phyloP scores from a whole-genome alignment of 495 filamentous ascomycete species.

The Penicillium nucicola region DNA sequence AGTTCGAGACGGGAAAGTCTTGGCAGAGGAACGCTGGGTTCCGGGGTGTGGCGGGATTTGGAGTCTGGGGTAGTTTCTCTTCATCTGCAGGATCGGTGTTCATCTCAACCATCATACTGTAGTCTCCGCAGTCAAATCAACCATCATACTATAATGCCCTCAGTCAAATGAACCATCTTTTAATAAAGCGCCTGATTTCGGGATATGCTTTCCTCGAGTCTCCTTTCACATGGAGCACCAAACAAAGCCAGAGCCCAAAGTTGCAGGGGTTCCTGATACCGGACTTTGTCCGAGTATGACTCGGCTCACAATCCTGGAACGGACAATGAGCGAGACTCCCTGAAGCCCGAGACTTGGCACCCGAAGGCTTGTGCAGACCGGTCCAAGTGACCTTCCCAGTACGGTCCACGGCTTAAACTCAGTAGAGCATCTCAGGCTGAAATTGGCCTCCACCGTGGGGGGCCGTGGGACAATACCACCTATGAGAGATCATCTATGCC shows the following conservation, averaged over 20 bases:
- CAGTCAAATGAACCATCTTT: too few relatives aligned
- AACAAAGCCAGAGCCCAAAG: neutral
- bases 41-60: too few relatives aligned
- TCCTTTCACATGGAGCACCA: neutral
- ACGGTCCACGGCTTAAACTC: neutral
- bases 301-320: too few relatives aligned
- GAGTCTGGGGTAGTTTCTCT: neutral
- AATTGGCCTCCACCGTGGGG: conserved; percentile 1
- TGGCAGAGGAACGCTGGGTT: too few relatives aligned
- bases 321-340: too few relatives aligned
- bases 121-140: too few relatives aligned
- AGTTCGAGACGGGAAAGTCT: neutral
- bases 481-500: neutral
- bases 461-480: neutral
- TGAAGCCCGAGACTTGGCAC: neutral
- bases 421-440: neutral
- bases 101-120: too few relatives aligned
- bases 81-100: too few relatives aligned
- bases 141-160: too few relatives aligned
- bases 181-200: too few relatives aligned
- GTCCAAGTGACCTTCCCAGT: neutral
- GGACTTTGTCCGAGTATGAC: conserved; percentile 1
- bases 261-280: neutral
- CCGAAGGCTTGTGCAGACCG: neutral
- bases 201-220: too few relatives aligned